These are phyloP conservation scores for Colletotrichum coccodes DNA, from an alignment of 2,329 filamentous ascomycete species.

Conservation along the genomic window DNA sequence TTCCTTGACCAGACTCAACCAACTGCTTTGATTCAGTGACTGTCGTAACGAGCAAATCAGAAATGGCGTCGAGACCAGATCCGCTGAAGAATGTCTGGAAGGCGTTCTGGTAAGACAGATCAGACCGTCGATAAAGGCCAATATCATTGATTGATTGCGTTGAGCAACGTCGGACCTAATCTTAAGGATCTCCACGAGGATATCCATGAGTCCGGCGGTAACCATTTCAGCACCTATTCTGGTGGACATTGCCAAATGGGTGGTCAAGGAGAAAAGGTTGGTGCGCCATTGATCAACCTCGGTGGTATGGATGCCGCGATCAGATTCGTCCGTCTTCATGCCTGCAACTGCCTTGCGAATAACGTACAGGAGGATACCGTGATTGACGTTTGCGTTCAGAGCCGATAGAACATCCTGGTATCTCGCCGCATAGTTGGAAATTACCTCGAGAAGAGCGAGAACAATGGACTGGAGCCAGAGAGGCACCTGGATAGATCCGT, in stretches of 20 bases:
- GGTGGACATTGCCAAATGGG: slow-evolving; percentile 79
- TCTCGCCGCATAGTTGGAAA: slow-evolving; percentile 81
- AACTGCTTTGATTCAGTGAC: slow-evolving; percentile 76
- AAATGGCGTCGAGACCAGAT: slow-evolving; percentile 88
- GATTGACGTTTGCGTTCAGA: slow-evolving; percentile 95
- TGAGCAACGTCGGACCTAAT: slow-evolving; percentile 85
- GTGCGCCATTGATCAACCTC: slow-evolving; percentile 89
- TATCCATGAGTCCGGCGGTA: slow-evolving; percentile 87
- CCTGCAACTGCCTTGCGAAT: slow-evolving; percentile 90
- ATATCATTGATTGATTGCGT: slow-evolving; percentile 83
- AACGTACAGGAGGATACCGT: slow-evolving; percentile 93
- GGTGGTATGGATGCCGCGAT: slow-evolving; percentile 69
- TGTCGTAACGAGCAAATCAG: slow-evolving; percentile 85
- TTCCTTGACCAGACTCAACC: slow-evolving; percentile 76
- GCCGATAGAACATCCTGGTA: slow-evolving; percentile 86
- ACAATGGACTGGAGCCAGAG: slow-evolving; percentile 84
- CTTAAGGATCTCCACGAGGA: slow-evolving; percentile 88
- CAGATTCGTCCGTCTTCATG: slow-evolving; percentile 69
- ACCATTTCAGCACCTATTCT: slow-evolving; percentile 87
- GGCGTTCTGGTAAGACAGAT: slow-evolving; percentile 84
- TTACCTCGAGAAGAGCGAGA: slow-evolving; percentile 83
- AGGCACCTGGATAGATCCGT: slow-evolving; percentile 75
- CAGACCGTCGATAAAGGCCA: slow-evolving; percentile 89
- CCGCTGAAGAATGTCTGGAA: slow-evolving; percentile 85
- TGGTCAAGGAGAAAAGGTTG: slow-evolving; percentile 86